Evolutionary conservation across 2,329 filamentous ascomycete genomes (phyloP).

Genomic region (Ilyonectria robusta): DNA sequence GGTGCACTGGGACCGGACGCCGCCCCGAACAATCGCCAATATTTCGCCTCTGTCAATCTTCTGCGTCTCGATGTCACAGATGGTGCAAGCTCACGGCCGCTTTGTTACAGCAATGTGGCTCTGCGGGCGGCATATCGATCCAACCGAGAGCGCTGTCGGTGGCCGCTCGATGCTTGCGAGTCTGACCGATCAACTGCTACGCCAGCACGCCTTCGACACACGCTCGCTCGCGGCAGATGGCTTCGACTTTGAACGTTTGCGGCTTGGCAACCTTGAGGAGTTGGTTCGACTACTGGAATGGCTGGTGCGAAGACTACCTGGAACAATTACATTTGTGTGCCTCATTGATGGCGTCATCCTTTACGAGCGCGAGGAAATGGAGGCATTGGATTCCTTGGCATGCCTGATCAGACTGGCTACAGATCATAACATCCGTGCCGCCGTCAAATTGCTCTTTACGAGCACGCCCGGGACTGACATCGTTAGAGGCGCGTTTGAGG

Average conservation of each 20-base stretch:
- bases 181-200: slow-evolving; percentile 28
- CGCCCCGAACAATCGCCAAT: background rate
- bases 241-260: slow-evolving; percentile 3
- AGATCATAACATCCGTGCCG: slow-evolving; percentile 4
- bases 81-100: background rate
- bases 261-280: background rate
- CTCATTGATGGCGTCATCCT: slow-evolving; percentile 4
- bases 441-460: slow-evolving; percentile 36
- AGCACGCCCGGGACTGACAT: slow-evolving; percentile 28
- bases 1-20: slow-evolving; percentile 3
- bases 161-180: slow-evolving; percentile 25
- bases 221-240: background rate
- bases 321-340: slow-evolving; percentile 4
- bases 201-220: slow-evolving; percentile 25
- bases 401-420: background rate
- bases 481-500: slow-evolving; percentile 29
- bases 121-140: slow-evolving; percentile 10
- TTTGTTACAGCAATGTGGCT: slow-evolving; percentile 4
- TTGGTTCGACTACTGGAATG: slow-evolving; percentile 1
- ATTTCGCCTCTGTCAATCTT: slow-evolving; percentile 10
- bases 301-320: slow-evolving; percentile 2
- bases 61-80: background rate
- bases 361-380: slow-evolving; percentile 8
- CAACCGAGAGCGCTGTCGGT: slow-evolving; percentile 4
- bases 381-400: background rate